Evolutionary conservation across 352 stramenopile genomes (phyloP), one percentile per base, ranked within the genome.

Genomic region (Globisporangium cederbergense): DNA sequence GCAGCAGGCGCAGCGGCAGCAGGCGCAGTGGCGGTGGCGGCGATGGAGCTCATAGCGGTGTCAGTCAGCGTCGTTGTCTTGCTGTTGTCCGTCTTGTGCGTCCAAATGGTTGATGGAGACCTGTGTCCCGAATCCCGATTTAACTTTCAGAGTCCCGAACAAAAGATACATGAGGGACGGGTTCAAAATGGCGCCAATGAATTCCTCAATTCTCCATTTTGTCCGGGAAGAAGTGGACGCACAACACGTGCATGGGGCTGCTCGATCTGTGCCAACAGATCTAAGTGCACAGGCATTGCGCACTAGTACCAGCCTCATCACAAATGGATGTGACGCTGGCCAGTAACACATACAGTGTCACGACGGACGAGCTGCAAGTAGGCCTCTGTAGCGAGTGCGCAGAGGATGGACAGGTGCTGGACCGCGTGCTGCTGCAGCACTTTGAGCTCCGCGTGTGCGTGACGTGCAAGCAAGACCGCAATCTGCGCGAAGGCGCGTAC

Each of bases 381-480:
- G 81, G 81, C 10, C 52, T 59, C 20, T 91, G 83, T 60, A 60
- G 47, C 11, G 83, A 91, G 53, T 91, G 83, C 67, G 51, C 63
- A 16, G 65, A 80, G 13, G 70, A 84, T n/a, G 71, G 65, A 4
- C 45, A 80, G 47, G 73, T 82, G 18, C 58, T 91, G 46, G 83
- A 91, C 58, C 62, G 60, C 10, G 25, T 86, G 11, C 57, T 91
- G 22, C 55, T 77, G 32, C 65, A 80, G 45, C 67, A 86, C 58
- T 91, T 91, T 58, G 66, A 73, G 14, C 53, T 91, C 38, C 57
- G 54, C 4, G 80, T 91, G 58, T 91, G 83, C n/a, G 32, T 89
- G 42, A 66, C 55, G 2, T 91, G 83, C 68, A 89, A 85, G 53
- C 83, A 91, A 51, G 70, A 88, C 62, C 60, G 65, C 43, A 88